A percentile compares a stretch with the other conserved stretches of the same genome.
These are phyloP conservation scores for Lactarius psammicola DNA, from an alignment of 768 basidiomycete species.

Conservation along the genomic window DNA sequence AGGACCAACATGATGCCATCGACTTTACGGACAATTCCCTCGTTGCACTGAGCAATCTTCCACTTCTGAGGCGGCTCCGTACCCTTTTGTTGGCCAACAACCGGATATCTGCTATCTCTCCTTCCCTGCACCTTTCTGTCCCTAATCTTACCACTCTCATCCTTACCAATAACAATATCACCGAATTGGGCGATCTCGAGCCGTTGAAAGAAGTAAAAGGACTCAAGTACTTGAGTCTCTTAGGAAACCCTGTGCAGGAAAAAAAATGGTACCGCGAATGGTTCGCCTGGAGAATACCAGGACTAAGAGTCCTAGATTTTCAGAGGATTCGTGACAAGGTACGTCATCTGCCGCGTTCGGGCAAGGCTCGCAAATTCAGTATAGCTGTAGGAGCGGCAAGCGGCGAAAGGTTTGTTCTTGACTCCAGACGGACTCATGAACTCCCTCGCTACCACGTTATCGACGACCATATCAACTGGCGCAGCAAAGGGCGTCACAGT, in stretches of 20 bases:
- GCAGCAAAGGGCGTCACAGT: constrained; percentile 62
- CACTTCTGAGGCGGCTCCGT: constrained; percentile 77
- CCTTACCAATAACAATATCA: constrained; percentile 78
- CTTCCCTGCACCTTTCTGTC: constrained; percentile 76
- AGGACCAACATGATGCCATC: constrained; percentile 94
- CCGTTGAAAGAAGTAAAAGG: constrained; percentile 72
- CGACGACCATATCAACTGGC: constrained; percentile 66
- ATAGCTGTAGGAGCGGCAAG: constrained; percentile 66
- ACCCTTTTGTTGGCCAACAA: constrained; percentile 90
- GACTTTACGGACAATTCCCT: constrained; percentile 93
- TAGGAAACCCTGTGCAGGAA: constrained; percentile 84
- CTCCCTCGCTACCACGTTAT: constrained; percentile 74
- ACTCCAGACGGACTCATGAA: constrained; percentile 79
- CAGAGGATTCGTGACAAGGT: constrained; percentile 95
- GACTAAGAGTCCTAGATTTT: constrained; percentile 90
- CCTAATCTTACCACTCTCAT: constrained; percentile 83
- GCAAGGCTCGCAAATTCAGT: constrained; percentile 5
- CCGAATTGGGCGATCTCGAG: constrained; percentile 82
- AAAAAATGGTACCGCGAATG: constrained; percentile 97
- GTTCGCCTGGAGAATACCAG: constrained; percentile 85
- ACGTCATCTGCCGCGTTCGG: constrained; percentile 43
- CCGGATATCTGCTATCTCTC: constrained; percentile 78
- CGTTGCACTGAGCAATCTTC: constrained; percentile 77
- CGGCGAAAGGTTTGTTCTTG: constrained; percentile 71
- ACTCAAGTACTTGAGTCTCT: constrained; percentile 71